phyloP scores from a whole-genome alignment of 2,329 filamentous ascomycete genomes.

The Alternaria sp. region DNA sequence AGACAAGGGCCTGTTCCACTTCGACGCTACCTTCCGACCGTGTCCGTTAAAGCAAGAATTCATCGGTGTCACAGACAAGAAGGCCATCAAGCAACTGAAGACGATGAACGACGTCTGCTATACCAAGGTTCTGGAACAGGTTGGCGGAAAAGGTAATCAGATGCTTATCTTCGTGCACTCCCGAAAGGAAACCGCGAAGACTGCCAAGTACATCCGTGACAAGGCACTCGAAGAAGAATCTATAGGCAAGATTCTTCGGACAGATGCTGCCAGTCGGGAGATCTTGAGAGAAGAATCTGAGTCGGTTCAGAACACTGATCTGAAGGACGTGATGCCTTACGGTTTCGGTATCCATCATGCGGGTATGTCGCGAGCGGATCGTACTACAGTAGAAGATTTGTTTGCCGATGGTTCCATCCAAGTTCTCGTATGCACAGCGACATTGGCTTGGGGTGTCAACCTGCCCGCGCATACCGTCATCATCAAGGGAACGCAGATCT shows the following conservation, averaged over 20 bases:
- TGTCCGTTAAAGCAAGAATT: conserved; percentile 97
- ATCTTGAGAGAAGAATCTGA: conserved; percentile 86
- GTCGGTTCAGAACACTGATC: conserved; percentile 80
- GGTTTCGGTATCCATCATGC: conserved; percentile 99
- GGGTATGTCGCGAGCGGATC: conserved; percentile 94
- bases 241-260: conserved; percentile 92
- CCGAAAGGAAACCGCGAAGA: conserved; percentile 97
- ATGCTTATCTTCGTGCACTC: conserved; percentile 99
- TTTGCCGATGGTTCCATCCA: conserved; percentile 92
- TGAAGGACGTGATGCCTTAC: conserved; percentile 94
- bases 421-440: conserved; percentile 95
- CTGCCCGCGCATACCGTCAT: conserved; percentile 97
- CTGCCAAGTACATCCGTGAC: conserved; percentile 93
- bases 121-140: conserved; percentile 95
- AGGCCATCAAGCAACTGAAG: conserved; percentile 98
- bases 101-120: conserved; percentile 99
- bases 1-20: conserved; percentile 89
- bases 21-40: conserved; percentile 91
- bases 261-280: conserved; percentile 89
- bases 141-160: conserved; percentile 90
- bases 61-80: conserved; percentile 95
- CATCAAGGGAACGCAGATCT: conserved; percentile 98
- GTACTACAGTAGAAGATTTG: conserved; percentile 92
- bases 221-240: conserved; percentile 97
- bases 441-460: conserved; percentile 99